Evolutionary conservation across 768 basidiomycete genomes (phyloP), one percentile per base, ranked within the genome.

Genomic region (Boletus insuetus): DNA sequence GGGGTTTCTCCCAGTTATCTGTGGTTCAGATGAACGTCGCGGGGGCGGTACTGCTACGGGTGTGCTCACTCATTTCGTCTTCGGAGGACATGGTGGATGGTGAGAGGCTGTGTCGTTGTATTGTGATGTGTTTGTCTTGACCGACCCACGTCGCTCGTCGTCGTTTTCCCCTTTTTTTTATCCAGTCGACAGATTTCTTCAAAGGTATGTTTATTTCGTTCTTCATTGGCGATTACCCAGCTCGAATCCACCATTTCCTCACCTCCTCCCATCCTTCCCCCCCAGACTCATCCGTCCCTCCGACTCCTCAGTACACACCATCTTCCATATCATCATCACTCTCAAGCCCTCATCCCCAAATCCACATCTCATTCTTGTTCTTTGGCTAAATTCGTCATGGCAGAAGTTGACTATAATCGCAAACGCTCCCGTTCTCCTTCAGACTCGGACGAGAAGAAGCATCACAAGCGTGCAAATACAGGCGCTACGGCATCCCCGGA

Each of bases 341-440:
- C 70, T 75, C 75, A 75, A 74, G 72, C 70, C 73, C 74, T 69
- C 74, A 74, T 73, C 73, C 71, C 68, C 63, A 70, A 72, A 68
- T 68, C 65, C 71, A 65, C 77, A 69, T 63, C 53, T 59, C 67
- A 59, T 66, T 62, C 59, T 63, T 70, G 68, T 73, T 72, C 64
- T 69, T 75, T 72, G 58, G 59, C 79, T 84, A 69, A 82, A 80
- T 81, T 79, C 80, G 82, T 79, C 73, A 90, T 89, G 88, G 85
- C 86, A 89, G 89, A 90, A 80, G 81, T 83, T 79, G 89, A 91
- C 78, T 79, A 81, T 63, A 89, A 79, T 72, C 87, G 89, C 75
- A 92, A 92, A 75, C 82, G 90, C 67, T 92, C 90, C 64, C 90
- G 90, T 69, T 92, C 90, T 50, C 85, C 89, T 55, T 90, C 88